These are phyloP conservation scores for Capronia coronata DNA, from an alignment of 2,329 filamentous ascomycete species.

Conservation along the genomic window DNA sequence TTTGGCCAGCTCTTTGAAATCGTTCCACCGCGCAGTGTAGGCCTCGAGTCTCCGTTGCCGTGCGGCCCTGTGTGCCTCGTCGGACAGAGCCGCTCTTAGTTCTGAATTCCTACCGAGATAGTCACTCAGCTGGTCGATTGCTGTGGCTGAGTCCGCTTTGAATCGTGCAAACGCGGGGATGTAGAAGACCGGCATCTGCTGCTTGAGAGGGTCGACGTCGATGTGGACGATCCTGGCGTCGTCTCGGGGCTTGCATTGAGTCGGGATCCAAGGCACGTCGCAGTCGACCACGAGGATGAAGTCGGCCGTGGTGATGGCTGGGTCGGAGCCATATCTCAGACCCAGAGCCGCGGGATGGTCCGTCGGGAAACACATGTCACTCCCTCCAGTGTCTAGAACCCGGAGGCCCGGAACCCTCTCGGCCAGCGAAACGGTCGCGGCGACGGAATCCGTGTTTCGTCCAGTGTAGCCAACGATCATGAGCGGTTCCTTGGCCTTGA, in stretches of 20 bases:
- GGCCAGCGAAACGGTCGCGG: constrained; percentile 43
- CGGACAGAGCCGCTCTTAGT: constrained; percentile 38
- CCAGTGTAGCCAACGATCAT: constrained; percentile 48
- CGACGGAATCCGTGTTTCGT: constrained; percentile 39
- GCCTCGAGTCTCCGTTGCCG: constrained; percentile 41
- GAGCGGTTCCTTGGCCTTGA: constrained; percentile 44
- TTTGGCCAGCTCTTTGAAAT: constrained; percentile 52
- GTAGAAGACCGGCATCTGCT: constrained; percentile 68
- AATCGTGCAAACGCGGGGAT: constrained; percentile 60
- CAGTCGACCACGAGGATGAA: constrained; percentile 80
- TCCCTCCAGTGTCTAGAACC: constrained; percentile 48
- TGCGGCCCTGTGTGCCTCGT: constrained; percentile 32
- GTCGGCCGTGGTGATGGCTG: constrained; percentile 68
- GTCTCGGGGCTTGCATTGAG: constrained; percentile 55
- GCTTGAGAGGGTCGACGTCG: constrained; percentile 62
- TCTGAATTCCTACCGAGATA: constrained; percentile 49
- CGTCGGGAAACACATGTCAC: constrained; percentile 47
- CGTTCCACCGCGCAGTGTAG: constrained; percentile 54
- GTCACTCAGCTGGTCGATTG: constrained; percentile 63
- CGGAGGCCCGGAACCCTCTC: constrained; percentile 44
- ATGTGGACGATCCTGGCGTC: constrained; percentile 58
- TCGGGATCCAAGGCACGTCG: constrained; percentile 91
- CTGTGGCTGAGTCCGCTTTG: constrained; percentile 57
- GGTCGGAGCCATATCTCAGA: constrained; percentile 66
- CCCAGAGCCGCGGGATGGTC: constrained; percentile 56